Conservation (phyloP, 2,329 filamentous ascomycete species). For the Fusarium albidum region DNA sequence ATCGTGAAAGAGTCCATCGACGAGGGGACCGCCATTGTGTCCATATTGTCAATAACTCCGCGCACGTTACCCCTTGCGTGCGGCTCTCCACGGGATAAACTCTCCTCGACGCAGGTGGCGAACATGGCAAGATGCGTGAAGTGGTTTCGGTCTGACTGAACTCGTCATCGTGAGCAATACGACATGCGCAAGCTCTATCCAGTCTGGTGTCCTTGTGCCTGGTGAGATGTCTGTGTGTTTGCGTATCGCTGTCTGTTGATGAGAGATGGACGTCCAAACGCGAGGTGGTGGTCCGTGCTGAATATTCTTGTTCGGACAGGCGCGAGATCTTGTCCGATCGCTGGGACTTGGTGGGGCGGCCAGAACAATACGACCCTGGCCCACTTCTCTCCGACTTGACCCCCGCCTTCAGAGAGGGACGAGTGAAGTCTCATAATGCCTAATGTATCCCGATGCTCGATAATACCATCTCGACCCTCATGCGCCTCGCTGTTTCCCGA, state of each 20-base stretch:
- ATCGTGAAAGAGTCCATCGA: background rate
- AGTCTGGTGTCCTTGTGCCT: background rate
- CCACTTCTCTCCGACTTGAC: conserved; percentile 10
- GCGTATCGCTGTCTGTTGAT: background rate
- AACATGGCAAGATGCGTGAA: background rate
- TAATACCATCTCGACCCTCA: background rate
- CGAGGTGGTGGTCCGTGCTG: conserved; percentile 33
- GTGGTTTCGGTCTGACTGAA: background rate
- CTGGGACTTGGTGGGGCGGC: conserved; percentile 11
- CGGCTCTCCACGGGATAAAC: background rate
- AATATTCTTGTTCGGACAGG: conserved; percentile 24
- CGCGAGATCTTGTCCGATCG: conserved; percentile 36
- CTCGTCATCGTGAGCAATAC: conserved; percentile 1
- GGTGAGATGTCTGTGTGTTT: background rate
- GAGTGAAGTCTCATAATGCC: conserved; percentile 13
- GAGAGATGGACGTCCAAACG: conserved; percentile 7
- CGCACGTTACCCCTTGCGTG: background rate
- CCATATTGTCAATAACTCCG: background rate
- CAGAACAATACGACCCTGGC: conserved; percentile 5
- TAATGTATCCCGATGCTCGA: background rate
- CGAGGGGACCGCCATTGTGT: background rate
- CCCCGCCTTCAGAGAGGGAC: conserved; percentile 15
- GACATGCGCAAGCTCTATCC: no score
- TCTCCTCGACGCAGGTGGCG: background rate
- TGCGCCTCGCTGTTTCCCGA: conserved; percentile 1